Conservation (phyloP, 179 eudicot genomes). For the Silene coronaria region DNA sequence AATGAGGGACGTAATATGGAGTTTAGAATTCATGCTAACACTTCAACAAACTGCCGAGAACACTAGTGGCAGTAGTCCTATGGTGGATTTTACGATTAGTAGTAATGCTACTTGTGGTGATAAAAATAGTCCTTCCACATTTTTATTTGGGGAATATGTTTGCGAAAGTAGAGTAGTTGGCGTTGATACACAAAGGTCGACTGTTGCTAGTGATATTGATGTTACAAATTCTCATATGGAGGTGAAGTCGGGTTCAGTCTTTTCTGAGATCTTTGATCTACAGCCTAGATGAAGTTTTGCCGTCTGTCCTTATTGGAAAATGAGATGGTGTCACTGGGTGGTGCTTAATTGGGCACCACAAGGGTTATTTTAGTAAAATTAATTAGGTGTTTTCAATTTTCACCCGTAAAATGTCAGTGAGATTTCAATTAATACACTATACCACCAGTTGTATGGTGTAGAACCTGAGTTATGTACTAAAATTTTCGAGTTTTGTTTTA, state of each 20-base stretch:
- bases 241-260: slow-evolving; percentile 10
- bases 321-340: no score
- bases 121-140: neutral
- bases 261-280: slow-evolving; percentile 19
- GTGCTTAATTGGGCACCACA: no score
- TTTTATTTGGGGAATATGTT: no score
- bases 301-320: no score
- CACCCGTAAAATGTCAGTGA: no score
- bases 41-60: slow-evolving; percentile 21
- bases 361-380: no score
- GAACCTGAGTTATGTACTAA: no score
- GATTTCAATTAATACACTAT: no score
- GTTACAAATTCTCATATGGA: neutral
- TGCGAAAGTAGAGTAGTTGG: neutral
- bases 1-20: slow-evolving; percentile 36
- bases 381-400: no score
- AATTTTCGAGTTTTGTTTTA: no score
- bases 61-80: neutral
- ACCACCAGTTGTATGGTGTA: no score
- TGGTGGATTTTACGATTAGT: neutral
- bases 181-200: neutral
- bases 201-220: neutral
- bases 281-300: slow-evolving; percentile 5
- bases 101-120: neutral
- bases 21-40: slow-evolving; percentile 32